phyloP scores from a whole-genome alignment of 2,329 filamentous ascomycete genomes.

The Torrubiella hemipterigena region DNA sequence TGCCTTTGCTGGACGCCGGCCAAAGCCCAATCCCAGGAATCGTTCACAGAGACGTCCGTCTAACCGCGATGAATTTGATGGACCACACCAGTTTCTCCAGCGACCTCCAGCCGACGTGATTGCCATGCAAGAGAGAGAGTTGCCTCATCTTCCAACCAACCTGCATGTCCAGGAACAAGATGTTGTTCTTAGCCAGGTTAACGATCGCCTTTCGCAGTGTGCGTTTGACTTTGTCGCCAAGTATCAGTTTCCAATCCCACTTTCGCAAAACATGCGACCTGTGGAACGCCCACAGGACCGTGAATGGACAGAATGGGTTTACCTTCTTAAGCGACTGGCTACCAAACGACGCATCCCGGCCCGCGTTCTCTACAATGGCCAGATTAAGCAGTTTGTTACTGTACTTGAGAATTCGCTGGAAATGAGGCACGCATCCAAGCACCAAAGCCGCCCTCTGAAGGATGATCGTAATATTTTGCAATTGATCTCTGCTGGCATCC shows the following conservation, averaged over 20 bases:
- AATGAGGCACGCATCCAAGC: constrained; percentile 75
- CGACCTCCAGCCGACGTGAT: constrained; percentile 59
- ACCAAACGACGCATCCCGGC: constrained; percentile 80
- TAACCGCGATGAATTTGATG: constrained; percentile 82
- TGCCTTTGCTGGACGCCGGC: constrained; percentile 26
- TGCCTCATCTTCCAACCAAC: constrained; percentile 73
- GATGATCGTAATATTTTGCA: constrained; percentile 84
- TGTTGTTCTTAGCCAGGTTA: constrained; percentile 66
- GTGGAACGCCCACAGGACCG: constrained; percentile 63
- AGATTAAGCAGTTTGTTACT: constrained; percentile 85
- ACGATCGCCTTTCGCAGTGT: constrained; percentile 73
- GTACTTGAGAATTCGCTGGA: constrained; percentile 80
- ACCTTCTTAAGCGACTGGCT: constrained; percentile 71
- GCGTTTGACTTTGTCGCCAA: constrained; percentile 86
- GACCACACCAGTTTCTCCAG: constrained; percentile 71
- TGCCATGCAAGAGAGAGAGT: constrained; percentile 65
- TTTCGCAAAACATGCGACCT: constrained; percentile 71
- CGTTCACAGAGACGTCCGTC: constrained; percentile 57
- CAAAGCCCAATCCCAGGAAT: constrained; percentile 33
- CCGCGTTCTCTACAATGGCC: constrained; percentile 73
- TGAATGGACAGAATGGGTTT: constrained; percentile 90
- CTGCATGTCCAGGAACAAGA: constrained; percentile 78
- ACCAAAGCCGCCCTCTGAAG: constrained; percentile 72
- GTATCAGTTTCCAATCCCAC: constrained; percentile 79
- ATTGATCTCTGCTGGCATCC: constrained; percentile 74